Evolutionary conservation across 768 basidiomycete genomes (phyloP).

Genomic region (Boletus tomentosulus): DNA sequence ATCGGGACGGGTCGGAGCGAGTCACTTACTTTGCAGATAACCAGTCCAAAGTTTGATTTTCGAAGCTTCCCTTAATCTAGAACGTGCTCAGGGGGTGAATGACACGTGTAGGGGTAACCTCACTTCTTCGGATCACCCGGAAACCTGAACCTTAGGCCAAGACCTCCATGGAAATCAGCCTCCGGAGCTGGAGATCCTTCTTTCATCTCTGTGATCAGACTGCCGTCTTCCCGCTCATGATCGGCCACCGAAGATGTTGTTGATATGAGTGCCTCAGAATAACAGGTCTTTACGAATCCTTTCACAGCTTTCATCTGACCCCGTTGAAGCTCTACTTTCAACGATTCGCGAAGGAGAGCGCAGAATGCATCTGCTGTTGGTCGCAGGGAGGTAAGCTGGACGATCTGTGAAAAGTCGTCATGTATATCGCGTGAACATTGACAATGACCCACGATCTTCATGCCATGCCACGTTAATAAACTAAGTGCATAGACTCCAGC

Average conservation of each 20-base stretch:
- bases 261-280: conserved; percentile 84
- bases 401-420: conserved; percentile 47
- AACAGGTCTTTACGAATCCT: conserved; percentile 86
- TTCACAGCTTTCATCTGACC: conserved; percentile 94
- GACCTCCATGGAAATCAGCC: conserved; percentile 66
- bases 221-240: conserved; percentile 66
- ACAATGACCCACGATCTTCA: conserved; percentile 67
- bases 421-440: not conserved
- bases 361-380: conserved; percentile 95
- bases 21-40: conserved; percentile 67
- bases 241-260: conserved; percentile 53
- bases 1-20: conserved; percentile 3
- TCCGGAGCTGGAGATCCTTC: conserved; percentile 44
- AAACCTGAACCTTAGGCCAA: conserved; percentile 82
- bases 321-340: conserved; percentile 84
- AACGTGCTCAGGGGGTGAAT: conserved; percentile 9
- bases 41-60: conserved; percentile 95
- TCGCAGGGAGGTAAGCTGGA: conserved; percentile 89
- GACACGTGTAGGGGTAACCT: conserved; percentile 20
- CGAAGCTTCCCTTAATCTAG: conserved; percentile 80
- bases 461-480: conserved; percentile 88
- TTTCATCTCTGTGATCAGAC: conserved; percentile 51
- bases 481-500: conserved; percentile 97
- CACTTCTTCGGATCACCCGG: conserved; percentile 92
- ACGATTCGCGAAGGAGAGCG: conserved; percentile 77